Percentiles rank a stretch among this genome's conserved stretches.
phyloP scores from a whole-genome alignment of 352 stramenopile species.

The Pythium myriotylum region DNA sequence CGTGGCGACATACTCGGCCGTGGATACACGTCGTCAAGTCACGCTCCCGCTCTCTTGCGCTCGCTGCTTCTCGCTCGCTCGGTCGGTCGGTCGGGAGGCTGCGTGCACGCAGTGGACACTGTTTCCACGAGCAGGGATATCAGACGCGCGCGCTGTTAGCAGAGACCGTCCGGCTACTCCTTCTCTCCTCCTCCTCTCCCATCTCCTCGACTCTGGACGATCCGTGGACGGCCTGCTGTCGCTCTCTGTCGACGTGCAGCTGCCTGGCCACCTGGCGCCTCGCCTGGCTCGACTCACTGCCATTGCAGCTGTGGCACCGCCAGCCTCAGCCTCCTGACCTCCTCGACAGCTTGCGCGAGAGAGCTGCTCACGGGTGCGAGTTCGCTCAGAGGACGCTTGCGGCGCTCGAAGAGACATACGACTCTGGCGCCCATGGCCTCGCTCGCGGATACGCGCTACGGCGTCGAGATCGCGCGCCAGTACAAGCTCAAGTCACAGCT shows the following conservation, averaged over 20 bases:
- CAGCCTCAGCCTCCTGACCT: not conserved
- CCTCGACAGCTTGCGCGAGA: not conserved
- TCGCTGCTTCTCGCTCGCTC: too few relatives aligned
- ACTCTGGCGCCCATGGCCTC: not conserved
- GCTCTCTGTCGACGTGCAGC: not conserved
- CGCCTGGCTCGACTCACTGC: not conserved
- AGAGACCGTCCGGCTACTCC: not conserved
- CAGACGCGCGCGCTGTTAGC: not conserved
- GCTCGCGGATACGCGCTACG: slow-evolving; percentile 26
- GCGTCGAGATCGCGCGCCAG: slow-evolving; percentile 58
- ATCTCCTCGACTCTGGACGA: not conserved
- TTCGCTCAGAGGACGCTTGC: not conserved
- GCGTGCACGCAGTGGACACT: too few relatives aligned
- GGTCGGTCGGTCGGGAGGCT: too few relatives aligned
- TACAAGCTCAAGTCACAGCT: slow-evolving; percentile 59
- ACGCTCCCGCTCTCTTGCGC: too few relatives aligned
- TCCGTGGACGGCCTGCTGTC: not conserved
- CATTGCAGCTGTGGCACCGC: not conserved
- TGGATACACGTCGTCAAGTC: too few relatives aligned
- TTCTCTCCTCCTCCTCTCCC: not conserved
- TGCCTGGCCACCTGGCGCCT: not conserved
- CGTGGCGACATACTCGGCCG: too few relatives aligned
- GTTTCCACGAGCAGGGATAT: not conserved
- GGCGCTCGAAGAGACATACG: not conserved
- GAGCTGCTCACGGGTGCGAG: too few relatives aligned